Conservation (phyloP, 140 eudicot genomes). For the Stevia rebaudiana region DNA sequence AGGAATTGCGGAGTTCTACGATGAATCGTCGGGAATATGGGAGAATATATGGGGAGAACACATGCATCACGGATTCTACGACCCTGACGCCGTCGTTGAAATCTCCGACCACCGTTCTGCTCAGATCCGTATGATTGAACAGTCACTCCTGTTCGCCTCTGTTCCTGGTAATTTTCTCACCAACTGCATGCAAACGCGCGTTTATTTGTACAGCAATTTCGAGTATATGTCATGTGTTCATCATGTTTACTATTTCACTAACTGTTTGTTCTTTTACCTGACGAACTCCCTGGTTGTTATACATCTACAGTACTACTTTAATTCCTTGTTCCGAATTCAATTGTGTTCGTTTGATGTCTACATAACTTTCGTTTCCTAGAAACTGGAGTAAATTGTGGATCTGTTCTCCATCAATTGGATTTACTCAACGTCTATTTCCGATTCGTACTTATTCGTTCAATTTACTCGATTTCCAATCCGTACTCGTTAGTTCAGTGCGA, state of each 20-base stretch:
- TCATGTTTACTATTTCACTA: background rate
- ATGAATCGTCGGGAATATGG: conserved; percentile 81
- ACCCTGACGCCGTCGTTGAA: conserved; percentile 37
- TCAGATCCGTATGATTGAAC: conserved; percentile 91
- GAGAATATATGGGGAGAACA: conserved; percentile 98
- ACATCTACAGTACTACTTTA: background rate
- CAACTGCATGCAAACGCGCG: background rate
- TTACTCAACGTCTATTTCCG: background rate
- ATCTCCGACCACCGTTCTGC: conserved; percentile 71
- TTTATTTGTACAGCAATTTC: background rate
- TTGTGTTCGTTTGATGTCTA: conserved; percentile 8
- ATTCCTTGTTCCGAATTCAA: background rate
- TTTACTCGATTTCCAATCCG: background rate
- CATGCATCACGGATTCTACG: conserved; percentile 95
- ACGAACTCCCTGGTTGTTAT: background rate
- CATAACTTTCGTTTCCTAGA: background rate
- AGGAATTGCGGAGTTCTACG: conserved; percentile 89
- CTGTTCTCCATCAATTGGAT: background rate
- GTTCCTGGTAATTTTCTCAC: conserved; percentile 44
- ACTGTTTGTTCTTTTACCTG: background rate
- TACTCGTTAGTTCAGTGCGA: too few relatives aligned
- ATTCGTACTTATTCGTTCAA: background rate
- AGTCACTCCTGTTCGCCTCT: conserved; percentile 64
- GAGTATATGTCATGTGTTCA: background rate
- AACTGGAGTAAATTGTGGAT: background rate